Percentiles rank a stretch among this genome's conserved stretches.
Conservation (phyloP, 257 asterid species). For the Solanum pimpinellifolium region DNA sequence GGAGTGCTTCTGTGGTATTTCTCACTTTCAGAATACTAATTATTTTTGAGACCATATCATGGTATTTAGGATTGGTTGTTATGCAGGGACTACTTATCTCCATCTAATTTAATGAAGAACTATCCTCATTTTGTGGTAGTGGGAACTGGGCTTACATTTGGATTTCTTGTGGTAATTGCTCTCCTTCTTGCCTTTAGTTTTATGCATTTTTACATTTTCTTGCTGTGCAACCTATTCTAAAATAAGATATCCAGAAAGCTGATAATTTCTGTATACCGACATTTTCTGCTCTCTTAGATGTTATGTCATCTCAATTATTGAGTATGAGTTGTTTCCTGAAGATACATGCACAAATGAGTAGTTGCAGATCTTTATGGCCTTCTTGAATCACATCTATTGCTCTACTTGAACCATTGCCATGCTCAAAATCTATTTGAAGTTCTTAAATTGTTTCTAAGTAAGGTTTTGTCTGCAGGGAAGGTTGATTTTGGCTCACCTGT, state of each 20-base stretch:
- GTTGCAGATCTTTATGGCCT: background rate
- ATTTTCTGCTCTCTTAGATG: background rate
- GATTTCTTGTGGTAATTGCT: constrained; percentile 89
- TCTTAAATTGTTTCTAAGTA: constrained; percentile 1
- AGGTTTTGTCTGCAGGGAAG: constrained; percentile 61
- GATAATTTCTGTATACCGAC: background rate
- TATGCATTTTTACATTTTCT: background rate
- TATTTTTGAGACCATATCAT: background rate
- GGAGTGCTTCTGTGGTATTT: constrained; percentile 73
- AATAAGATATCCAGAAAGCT: background rate
- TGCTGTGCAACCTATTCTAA: background rate
- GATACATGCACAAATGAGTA: background rate
- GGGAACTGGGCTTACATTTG: constrained; percentile 89
- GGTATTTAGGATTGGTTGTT: background rate
- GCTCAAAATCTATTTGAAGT: background rate
- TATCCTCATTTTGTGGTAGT: constrained; percentile 60
- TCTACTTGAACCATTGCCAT: background rate
- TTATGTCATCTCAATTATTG: background rate
- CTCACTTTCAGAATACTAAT: constrained; percentile 1
- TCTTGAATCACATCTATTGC: background rate
- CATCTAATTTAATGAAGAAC: constrained; percentile 47
- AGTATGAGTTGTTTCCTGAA: background rate
- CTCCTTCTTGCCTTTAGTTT: background rate
- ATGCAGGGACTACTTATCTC: constrained; percentile 80
- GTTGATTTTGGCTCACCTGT: constrained; percentile 81